phyloP scores from a whole-genome alignment of 2,329 filamentous ascomycete genomes.

The Cadophora sp. region DNA sequence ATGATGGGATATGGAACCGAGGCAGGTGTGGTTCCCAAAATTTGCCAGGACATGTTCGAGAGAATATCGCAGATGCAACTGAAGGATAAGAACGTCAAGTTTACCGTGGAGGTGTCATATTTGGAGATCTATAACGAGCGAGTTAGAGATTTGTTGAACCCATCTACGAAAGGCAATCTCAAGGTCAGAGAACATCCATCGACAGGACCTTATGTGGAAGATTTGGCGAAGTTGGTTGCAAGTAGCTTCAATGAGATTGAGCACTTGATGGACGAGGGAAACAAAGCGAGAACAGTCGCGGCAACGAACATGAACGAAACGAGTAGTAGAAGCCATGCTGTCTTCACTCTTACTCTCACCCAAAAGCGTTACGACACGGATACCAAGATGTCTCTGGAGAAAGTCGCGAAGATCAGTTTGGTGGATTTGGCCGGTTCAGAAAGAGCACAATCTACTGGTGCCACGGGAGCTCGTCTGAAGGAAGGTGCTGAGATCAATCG shows the following conservation, averaged over 20 bases:
- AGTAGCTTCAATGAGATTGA: constrained; percentile 95
- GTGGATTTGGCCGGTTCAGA: constrained; percentile 98
- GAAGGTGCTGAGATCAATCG: constrained; percentile 99
- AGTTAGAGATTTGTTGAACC: constrained; percentile 94
- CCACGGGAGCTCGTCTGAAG: constrained; percentile 92
- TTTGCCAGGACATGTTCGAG: constrained; percentile 97
- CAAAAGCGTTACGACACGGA: constrained; percentile 91
- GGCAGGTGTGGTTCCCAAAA: constrained; percentile 92
- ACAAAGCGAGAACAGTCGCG: constrained; percentile 96
- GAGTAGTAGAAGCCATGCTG: constrained; percentile 95
- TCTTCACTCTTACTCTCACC: constrained; percentile 94
- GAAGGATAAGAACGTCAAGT: constrained; percentile 76
- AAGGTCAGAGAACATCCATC: constrained; percentile 98
- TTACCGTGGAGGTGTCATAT: constrained; percentile 97
- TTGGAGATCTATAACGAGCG: constrained; percentile 99
- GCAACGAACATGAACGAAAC: constrained; percentile 99
- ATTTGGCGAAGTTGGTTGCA: constrained; percentile 93
- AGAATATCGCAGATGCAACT: constrained; percentile 74
- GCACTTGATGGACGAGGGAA: constrained; percentile 98
- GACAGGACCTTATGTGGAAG: constrained; percentile 97
- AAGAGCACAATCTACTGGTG: constrained; percentile 94
- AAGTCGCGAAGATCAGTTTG: constrained; percentile 96
- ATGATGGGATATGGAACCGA: constrained; percentile 99
- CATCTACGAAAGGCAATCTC: constrained; percentile 92
- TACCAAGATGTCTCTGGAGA: constrained; percentile 97